Percentiles rank a stretch among this genome's conserved stretches.
phyloP scores from a whole-genome alignment of 2,329 filamentous ascomycete genomes.

The Cryphonectria carpinicola region DNA sequence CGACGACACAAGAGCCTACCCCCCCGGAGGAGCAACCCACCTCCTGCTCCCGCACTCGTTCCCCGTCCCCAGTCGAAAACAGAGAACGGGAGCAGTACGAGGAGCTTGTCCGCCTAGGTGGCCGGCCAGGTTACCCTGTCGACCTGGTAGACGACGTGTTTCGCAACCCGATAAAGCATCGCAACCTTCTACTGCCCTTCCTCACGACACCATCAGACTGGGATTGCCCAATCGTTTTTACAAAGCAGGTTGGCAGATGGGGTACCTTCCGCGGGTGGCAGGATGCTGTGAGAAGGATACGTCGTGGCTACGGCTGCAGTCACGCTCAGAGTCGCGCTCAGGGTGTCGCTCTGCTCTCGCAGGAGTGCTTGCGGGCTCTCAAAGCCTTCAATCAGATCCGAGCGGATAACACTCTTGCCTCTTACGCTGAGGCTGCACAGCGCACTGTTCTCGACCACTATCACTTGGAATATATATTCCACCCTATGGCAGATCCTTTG shows the following conservation, averaged over 20 bases:
- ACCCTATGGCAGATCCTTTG: background rate
- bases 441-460: background rate
- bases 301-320: background rate
- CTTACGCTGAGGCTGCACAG: background rate
- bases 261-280: background rate
- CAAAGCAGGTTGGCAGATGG: slow-evolving; percentile 6
- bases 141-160: background rate
- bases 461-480: background rate
- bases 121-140: background rate
- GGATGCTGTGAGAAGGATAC: background rate
- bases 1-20: background rate
- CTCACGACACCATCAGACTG: slow-evolving; percentile 1
- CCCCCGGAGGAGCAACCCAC: background rate
- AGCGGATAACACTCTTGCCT: background rate
- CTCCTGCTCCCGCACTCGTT: background rate
- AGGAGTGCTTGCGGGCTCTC: background rate
- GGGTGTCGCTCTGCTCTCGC: background rate
- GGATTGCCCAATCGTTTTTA: slow-evolving; percentile 7
- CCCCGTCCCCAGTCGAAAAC: background rate
- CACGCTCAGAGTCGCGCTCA: too few relatives aligned
- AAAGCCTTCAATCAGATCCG: background rate
- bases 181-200: slow-evolving; percentile 5
- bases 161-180: slow-evolving; percentile 1
- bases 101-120: background rate
- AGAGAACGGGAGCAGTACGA: background rate